These are phyloP conservation scores for Trichosporon sp. DNA, from an alignment of 1,284 basidiomycete genomes.

Conservation along the genomic window DNA sequence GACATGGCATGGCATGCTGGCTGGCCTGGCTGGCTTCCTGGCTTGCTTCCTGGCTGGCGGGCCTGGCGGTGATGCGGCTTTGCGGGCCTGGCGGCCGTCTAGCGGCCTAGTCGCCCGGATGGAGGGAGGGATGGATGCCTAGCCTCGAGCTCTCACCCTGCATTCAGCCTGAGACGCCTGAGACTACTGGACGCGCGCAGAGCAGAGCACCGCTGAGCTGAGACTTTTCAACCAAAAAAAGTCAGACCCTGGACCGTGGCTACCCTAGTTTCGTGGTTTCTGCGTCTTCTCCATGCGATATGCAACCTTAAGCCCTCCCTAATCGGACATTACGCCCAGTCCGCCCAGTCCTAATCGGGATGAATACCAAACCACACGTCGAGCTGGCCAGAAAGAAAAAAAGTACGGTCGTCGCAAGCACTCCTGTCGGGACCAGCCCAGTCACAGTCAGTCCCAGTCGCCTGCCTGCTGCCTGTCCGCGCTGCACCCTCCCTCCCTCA, in stretches of 20 bases:
- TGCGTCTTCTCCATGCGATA: neutral
- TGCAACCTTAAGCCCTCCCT: neutral
- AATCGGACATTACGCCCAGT: neutral
- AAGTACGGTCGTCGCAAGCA: neutral
- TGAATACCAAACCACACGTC: neutral
- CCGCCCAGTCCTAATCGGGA: neutral
- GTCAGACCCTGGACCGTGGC: neutral
- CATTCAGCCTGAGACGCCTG: no score
- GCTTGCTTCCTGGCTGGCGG: neutral
- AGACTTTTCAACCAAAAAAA: constrained; percentile 2
- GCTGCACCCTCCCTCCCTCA: neutral
- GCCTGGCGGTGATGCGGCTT: neutral
- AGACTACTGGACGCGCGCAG: no score
- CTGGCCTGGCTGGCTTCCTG: no score
- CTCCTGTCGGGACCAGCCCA: neutral
- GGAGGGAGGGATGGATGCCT: neutral
- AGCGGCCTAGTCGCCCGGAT: neutral
- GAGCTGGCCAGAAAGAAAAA: neutral
- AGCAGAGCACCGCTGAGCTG: neutral
- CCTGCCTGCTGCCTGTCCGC: neutral
- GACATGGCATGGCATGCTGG: no score
- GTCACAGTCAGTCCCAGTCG: no score
- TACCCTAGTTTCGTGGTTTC: constrained; percentile 2
- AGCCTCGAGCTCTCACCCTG: neutral
- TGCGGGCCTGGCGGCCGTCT: neutral